Conservation (phyloP, 306 rosid species). For the Urtica urens region DNA sequence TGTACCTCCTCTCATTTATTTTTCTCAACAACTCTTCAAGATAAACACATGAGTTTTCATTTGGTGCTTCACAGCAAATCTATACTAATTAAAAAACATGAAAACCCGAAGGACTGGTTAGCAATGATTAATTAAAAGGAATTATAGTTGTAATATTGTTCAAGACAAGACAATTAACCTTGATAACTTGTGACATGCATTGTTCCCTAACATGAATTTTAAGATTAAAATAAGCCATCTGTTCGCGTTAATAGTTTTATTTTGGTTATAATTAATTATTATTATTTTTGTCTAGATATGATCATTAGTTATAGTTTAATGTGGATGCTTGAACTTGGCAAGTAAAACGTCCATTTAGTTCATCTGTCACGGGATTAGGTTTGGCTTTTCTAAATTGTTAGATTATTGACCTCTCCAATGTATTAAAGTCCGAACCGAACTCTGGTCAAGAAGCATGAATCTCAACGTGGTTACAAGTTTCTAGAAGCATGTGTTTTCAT, state of each 20-base stretch:
- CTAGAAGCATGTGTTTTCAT: too few relatives aligned
- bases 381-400: neutral
- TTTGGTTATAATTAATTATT: slow-evolving; percentile 3
- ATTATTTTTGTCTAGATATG: neutral
- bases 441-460: slow-evolving; percentile 3
- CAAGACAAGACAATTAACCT: slow-evolving; percentile 31
- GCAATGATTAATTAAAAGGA: slow-evolving; percentile 13
- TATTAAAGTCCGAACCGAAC: neutral
- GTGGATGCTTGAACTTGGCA: slow-evolving; percentile 26
- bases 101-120: neutral
- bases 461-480: slow-evolving; percentile 6
- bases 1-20: slow-evolving; percentile 5
- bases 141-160: slow-evolving; percentile 22
- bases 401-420: slow-evolving; percentile 14
- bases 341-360: slow-evolving; percentile 23
- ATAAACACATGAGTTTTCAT: slow-evolving; percentile 27
- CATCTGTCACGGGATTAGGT: slow-evolving; percentile 18
- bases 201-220: slow-evolving; percentile 53
- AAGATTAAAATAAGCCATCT: slow-evolving; percentile 16
- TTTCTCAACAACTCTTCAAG: slow-evolving; percentile 5
- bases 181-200: slow-evolving; percentile 29
- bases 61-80: slow-evolving; percentile 15
- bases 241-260: neutral
- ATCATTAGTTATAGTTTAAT: slow-evolving; percentile 3
- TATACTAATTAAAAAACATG: slow-evolving; percentile 6